A percentile compares a stretch with the other conserved stretches of the same genome.
Conservation (phyloP, 1,284 basidiomycete genomes). For the Coniferiporia sulphurascens region DNA sequence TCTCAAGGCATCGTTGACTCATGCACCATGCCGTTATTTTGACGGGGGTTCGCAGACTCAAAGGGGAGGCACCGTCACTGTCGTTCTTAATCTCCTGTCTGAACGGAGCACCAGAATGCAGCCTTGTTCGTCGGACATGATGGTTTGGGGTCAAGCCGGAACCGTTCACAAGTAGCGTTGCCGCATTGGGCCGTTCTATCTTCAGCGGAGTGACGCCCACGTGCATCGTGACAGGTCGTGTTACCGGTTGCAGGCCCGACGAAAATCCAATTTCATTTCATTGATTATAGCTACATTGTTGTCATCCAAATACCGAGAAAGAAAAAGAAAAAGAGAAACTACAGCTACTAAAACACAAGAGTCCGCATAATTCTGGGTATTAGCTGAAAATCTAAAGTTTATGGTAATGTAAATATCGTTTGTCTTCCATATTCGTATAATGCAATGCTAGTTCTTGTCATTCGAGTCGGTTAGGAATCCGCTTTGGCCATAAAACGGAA, state of each 20-base stretch:
- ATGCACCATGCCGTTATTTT: background rate
- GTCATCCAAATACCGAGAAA: background rate
- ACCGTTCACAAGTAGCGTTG: background rate
- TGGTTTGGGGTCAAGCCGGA: background rate
- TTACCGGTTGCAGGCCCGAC: too few species aligned
- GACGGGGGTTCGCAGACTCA: background rate
- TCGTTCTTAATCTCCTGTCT: background rate
- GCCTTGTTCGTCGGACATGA: background rate
- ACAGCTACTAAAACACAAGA: background rate
- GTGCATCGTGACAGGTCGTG: background rate
- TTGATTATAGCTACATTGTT: background rate
- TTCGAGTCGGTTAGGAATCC: slow-evolving; percentile 37
- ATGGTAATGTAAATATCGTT: background rate
- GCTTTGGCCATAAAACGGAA: slow-evolving; percentile 66
- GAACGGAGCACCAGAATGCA: background rate
- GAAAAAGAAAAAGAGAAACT: background rate
- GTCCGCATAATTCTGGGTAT: background rate
- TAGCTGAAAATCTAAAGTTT: background rate
- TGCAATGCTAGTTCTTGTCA: background rate
- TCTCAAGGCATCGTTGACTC: background rate
- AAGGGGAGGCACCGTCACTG: background rate
- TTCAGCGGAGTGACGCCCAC: background rate
- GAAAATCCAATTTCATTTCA: background rate
- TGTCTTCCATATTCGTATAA: background rate
- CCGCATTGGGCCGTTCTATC: background rate